Percentiles rank a stretch among this genome's conserved stretches.
Evolutionary conservation across 108 stramenopile genomes (phyloP).

Genomic region (Epipyxis sp.): DNA sequence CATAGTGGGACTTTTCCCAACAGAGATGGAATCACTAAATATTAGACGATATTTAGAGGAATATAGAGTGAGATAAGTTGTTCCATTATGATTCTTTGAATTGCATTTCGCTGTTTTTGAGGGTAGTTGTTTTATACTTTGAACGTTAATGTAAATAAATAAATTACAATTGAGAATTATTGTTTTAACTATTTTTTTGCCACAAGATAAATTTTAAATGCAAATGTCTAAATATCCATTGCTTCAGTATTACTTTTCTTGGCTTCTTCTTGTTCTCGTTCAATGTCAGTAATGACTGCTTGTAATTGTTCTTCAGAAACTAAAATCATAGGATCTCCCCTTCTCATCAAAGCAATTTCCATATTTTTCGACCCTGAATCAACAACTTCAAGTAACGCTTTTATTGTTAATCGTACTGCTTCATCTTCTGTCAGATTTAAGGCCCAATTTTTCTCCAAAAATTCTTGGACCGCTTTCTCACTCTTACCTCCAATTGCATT

Average conservation of each 20-base stretch:
- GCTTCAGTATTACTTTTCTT: conserved; percentile 32
- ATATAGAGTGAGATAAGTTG: background rate
- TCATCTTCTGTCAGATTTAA: conserved; percentile 75
- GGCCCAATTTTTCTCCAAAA: conserved; percentile 93
- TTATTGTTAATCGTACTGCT: conserved; percentile 81
- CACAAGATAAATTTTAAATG: too few species aligned
- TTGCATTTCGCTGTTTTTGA: too few species aligned
- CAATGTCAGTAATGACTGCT: conserved; percentile 76
- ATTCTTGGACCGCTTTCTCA: conserved; percentile 89
- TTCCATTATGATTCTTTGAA: too few species aligned
- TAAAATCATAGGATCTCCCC: conserved; percentile 67
- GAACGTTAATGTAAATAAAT: too few species aligned
- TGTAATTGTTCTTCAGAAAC: conserved; percentile 72
- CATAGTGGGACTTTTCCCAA: background rate
- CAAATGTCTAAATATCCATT: too few species aligned
- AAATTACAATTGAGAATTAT: too few species aligned
- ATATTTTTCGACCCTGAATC: conserved; percentile 97
- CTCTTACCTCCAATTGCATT: conserved; percentile 95
- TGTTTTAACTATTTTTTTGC: too few species aligned
- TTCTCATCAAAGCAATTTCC: conserved; percentile 79
- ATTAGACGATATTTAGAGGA: background rate
- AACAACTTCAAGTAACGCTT: conserved; percentile 95
- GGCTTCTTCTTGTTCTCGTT: conserved; percentile 68
- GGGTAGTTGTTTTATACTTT: too few species aligned
- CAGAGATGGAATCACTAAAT: background rate